Base-by-base conservation (phyloP, 2,329 filamentous ascomycete genomes). In the Anthostomella pinea region DNA sequence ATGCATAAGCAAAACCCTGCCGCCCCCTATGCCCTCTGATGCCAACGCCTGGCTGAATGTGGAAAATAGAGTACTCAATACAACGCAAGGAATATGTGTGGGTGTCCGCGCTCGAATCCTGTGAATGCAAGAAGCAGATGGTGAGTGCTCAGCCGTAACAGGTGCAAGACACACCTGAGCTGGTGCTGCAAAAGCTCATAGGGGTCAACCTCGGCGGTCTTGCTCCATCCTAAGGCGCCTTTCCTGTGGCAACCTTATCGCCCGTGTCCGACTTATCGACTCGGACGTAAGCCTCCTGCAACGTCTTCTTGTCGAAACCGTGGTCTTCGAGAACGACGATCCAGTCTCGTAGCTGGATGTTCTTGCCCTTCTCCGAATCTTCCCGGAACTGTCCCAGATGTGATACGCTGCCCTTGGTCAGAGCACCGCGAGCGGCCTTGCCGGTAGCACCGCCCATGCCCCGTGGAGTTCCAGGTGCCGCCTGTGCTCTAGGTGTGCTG, bases 311-410 rank as follows among this genome's bases (percentile, higher is more conserved):
- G 58, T 88, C 83, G 48, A 72, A 74, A 2, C 86, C 84, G 57
- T 95, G 87, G 33, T 81, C 72, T 60, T 95, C 90, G 30, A 96
- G 71, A 41, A 86, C 85, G 14, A 79, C 72, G 11, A 95, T 70
- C 68, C 89, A 81, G 61, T 96, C 91, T 36, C 91, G 77, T 34
- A 95, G 69, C 65, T 96, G 89, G 30, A 96, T 87, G 17, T 83
- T 82, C 49, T 74, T 77, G 20, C 87, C 88, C 56, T 83, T 85
- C 15, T 83, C 79, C 35, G 79, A 80, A 52, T 88, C 83, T 61
- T 96, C 89, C 41, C 87, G 77, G 75, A 83, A 87, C 11, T 75
- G 73, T n/a, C 87, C 87, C 23, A 87, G 66, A 35, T 80, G 77
- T 35, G 80, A 79, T 16, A 77, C 72, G 11, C 77, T 74, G 21